Evolutionary conservation across 176 grass and related monocot genomes (phyloP).

Genomic region (Musa schizocarpa): DNA sequence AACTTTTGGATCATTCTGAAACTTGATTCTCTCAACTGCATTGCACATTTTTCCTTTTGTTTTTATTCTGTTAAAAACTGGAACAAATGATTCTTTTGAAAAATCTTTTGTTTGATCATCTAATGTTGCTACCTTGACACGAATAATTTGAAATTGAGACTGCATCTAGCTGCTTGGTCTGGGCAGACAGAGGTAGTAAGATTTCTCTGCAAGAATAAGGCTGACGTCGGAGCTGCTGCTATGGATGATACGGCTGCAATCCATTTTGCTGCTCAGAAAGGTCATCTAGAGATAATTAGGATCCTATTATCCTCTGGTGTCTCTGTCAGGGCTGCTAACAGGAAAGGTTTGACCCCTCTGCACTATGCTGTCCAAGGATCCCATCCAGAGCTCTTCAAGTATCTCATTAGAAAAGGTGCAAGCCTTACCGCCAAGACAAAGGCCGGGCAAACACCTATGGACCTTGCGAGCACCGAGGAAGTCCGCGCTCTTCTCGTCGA

Average conservation of each 20-base stretch:
- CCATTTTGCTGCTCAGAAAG: slow-evolving; percentile 96
- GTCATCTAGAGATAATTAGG: slow-evolving; percentile 61
- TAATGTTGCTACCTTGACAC: slow-evolving; percentile 26
- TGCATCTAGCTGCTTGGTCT: slow-evolving; percentile 95
- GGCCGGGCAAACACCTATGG: slow-evolving; percentile 58
- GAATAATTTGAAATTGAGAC: slow-evolving; percentile 40
- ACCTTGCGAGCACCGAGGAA: slow-evolving; percentile 72
- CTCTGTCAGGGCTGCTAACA: slow-evolving; percentile 73
- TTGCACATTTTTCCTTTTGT: not conserved
- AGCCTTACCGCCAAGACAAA: slow-evolving; percentile 68
- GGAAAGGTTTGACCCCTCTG: slow-evolving; percentile 69
- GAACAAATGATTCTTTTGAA: not conserved
- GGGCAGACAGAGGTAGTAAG: slow-evolving; percentile 75
- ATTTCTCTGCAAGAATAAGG: slow-evolving; percentile 93
- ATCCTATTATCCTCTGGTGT: slow-evolving; percentile 52
- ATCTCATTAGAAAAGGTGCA: slow-evolving; percentile 61
- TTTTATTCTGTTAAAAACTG: not conserved
- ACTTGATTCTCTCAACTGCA: not conserved
- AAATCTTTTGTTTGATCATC: not conserved
- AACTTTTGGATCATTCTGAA: not conserved
- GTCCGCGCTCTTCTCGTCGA: slow-evolving; percentile 55
- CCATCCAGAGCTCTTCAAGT: slow-evolving; percentile 68
- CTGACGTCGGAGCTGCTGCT: slow-evolving; percentile 64
- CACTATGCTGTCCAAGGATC: slow-evolving; percentile 87
- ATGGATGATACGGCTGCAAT: slow-evolving; percentile 81